Percentiles rank a stretch among this genome's conserved stretches.
Conservation (phyloP, 106 monocot species). For the Posidonia australis region DNA sequence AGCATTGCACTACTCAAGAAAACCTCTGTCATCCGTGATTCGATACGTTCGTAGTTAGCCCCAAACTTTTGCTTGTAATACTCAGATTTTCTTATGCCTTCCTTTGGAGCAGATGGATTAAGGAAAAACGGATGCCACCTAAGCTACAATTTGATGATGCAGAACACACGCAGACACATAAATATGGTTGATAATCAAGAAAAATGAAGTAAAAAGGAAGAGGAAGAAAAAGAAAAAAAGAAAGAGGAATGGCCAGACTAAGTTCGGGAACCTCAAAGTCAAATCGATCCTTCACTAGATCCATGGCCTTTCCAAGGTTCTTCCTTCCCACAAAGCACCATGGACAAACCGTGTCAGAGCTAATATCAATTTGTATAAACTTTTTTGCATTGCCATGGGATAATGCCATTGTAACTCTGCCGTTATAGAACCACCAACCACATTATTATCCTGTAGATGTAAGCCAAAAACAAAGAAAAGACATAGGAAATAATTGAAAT, state of each 20-base stretch:
- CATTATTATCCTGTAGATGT: too few relatives aligned
- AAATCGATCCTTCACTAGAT: conserved; percentile 46
- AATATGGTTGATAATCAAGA: too few relatives aligned
- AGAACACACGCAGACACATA: background rate
- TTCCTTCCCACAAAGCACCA: conserved; percentile 94
- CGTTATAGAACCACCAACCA: too few relatives aligned
- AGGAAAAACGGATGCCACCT: conserved; percentile 87
- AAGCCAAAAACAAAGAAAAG: too few relatives aligned
- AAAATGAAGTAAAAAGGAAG: too few relatives aligned
- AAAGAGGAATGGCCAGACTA: background rate
- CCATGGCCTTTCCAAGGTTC: conserved; percentile 94
- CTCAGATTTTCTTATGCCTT: conserved; percentile 59
- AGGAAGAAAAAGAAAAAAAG: background rate
- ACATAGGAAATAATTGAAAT: too few relatives aligned
- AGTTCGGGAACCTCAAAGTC: conserved; percentile 63
- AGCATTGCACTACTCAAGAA: background rate
- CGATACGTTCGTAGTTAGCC: conserved; percentile 28
- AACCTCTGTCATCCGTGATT: conserved; percentile 66
- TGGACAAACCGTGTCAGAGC: conserved; percentile 80
- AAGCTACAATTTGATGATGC: conserved; percentile 27
- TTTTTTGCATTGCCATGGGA: conserved; percentile 23
- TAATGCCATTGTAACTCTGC: background rate
- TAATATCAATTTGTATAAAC: conserved; percentile 69
- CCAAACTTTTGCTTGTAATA: conserved; percentile 67
- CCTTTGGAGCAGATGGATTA: conserved; percentile 69